Evolutionary conservation across 495 filamentous ascomycete genomes (phyloP).

Genomic region (Penicillium robsamsonii): DNA sequence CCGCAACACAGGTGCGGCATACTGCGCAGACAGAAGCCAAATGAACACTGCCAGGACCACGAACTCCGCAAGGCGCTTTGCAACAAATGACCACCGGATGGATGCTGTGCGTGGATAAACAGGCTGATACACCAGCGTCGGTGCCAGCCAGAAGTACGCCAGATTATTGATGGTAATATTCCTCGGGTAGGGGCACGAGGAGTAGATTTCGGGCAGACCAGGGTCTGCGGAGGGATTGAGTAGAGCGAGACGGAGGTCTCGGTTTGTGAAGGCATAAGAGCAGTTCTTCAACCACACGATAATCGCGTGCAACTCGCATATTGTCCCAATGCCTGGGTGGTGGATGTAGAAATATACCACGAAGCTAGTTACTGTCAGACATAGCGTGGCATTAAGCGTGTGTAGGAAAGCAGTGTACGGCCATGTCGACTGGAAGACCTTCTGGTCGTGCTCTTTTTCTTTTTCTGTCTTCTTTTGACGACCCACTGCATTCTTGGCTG

Average conservation of each 20-base stretch:
- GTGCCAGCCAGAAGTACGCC: conserved; percentile 94
- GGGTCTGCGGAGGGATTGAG: conserved; percentile 61
- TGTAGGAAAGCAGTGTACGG: conserved; percentile 71
- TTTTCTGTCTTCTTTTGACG: conserved; percentile 60
- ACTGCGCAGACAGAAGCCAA: conserved; percentile 90
- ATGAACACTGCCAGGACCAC: conserved; percentile 76
- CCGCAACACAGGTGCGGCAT: conserved; percentile 80
- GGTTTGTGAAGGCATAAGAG: conserved; percentile 95
- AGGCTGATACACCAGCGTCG: conserved; percentile 94
- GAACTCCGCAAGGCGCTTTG: conserved; percentile 76
- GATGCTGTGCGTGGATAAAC: conserved; percentile 79
- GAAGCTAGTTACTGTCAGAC: conserved; percentile 73
- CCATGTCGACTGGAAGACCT: conserved; percentile 70
- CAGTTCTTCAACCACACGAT: conserved; percentile 95
- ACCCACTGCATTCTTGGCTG: conserved; percentile 66
- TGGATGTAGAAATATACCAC: conserved; percentile 87
- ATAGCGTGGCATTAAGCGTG: conserved; percentile 77
- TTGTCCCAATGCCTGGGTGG: conserved; percentile 88
- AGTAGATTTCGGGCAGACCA: conserved; percentile 75
- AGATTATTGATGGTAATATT: conserved; percentile 89
- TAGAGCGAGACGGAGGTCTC: conserved; percentile 86
- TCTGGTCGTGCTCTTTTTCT: conserved; percentile 47
- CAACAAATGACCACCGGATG: conserved; percentile 83
- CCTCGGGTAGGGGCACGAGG: conserved; percentile 77
- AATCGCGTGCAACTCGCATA: conserved; percentile 87